Base-by-base conservation (phyloP, 2,329 filamentous ascomycete species). In the Chrysoporthe puriensis region DNA sequence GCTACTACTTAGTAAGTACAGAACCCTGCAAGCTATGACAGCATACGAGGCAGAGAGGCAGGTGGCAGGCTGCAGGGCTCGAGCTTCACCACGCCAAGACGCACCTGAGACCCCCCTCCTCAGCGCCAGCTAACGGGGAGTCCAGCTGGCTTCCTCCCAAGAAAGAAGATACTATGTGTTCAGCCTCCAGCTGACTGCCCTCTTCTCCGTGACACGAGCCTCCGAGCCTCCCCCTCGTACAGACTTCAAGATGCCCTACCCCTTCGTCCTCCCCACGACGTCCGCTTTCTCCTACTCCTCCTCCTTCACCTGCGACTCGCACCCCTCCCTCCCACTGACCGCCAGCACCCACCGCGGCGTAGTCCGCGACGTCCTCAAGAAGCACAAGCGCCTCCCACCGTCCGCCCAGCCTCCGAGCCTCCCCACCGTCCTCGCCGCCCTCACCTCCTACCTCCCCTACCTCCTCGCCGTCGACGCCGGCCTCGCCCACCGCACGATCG, bases 241-340 rank as follows among this genome's bases (percentile, higher is more conserved):
- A 1, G 66, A 70, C 69, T 1, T 54, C 72, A 81, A 74, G 54
- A 98, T 98, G 96, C 94, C 95, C 43, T 98, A 92, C 76, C 91
- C 92, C 14, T 97, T 97, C 75, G 82, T 87, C 13, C 88, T 98
- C 43, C 94, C 96, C 1, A 98, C 95, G 0, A 97, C 95, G 5
- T 97, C 94, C 44, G 88, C 91, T 64, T 90, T 97, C 76, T 90
- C 92, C 63, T 95, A 97, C 76, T 91, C 92, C 32, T 84, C 90
- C 48, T 91, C 85, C 78, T 90, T 97, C 79, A 86, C 82, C 73
- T 95, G 91, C 74, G 87, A 90, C 71, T 93, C 93, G 2, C 95
- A 98, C 79, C 95, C 96, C 3, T 97, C 95, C 0, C 85, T 99
- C 54, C 93, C 94, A 34, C 87, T 95, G 73, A 87, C 88, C 65